Evolutionary conservation across 306 rosid genomes (phyloP).

Genomic region (Psophocarpus tetragonolobus): DNA sequence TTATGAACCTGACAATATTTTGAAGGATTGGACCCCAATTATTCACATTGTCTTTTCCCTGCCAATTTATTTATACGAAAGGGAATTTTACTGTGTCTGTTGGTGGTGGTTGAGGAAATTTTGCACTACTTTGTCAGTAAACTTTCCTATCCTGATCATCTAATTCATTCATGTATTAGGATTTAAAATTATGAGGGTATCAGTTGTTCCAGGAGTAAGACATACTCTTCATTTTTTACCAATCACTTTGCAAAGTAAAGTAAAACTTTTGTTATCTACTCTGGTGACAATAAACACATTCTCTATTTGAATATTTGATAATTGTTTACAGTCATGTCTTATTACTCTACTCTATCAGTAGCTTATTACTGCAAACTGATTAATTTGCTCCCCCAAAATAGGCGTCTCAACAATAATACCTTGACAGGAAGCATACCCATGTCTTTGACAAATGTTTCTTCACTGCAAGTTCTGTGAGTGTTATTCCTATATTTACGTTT

Average conservation of each 20-base stretch:
- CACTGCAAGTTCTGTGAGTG: slow-evolving; percentile 97
- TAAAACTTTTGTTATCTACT: neutral
- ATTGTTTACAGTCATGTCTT: slow-evolving; percentile 21
- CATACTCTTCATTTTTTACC: slow-evolving; percentile 1
- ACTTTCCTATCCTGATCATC: neutral
- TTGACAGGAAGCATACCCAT: slow-evolving; percentile 67
- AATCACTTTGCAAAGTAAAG: neutral
- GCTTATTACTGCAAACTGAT: slow-evolving; percentile 39
- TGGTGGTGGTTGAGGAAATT: neutral
- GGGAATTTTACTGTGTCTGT: slow-evolving; percentile 4
- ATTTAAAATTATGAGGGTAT: neutral
- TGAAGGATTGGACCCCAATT: neutral
- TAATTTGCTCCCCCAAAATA: slow-evolving; percentile 42
- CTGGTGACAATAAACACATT: neutral
- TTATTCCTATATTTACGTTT: slow-evolving; percentile 17
- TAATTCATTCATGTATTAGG: slow-evolving; percentile 23
- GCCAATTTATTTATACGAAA: neutral
- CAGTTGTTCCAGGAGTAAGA: neutral
- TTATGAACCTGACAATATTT: neutral
- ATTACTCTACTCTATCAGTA: slow-evolving; percentile 18
- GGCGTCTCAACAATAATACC: slow-evolving; percentile 97
- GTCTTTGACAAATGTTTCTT: slow-evolving; percentile 49
- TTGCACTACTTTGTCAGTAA: neutral
- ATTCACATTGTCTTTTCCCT: neutral
- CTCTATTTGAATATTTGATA: slow-evolving; percentile 1